phyloP scores from a whole-genome alignment of 371 early-diverging fungal genomes.

The Smittium mucronatum region DNA sequence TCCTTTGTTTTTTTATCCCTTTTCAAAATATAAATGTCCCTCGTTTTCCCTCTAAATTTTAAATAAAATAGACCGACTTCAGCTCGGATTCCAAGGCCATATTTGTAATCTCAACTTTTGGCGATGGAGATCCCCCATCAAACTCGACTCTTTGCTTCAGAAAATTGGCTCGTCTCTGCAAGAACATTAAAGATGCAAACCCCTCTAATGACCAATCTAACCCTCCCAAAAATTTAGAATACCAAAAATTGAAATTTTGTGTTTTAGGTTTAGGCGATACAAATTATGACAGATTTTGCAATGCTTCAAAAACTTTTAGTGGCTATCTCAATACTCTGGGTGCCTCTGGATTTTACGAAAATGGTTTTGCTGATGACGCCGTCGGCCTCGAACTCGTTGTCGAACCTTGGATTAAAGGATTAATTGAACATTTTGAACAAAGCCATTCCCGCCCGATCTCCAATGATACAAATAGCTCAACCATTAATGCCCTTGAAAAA shows the following conservation, averaged over 20 bases:
- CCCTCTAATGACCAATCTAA: conserved; percentile 1
- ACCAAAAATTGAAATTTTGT: conserved; percentile 22
- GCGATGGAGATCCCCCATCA: conserved; percentile 92
- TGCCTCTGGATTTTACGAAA: conserved; percentile 52
- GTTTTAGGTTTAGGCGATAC: conserved; percentile 71
- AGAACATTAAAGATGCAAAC: conserved; percentile 13
- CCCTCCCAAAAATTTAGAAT: conserved; percentile 6
- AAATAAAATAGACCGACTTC: not conserved
- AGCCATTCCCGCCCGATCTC: not conserved
- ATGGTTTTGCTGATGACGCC: conserved; percentile 80
- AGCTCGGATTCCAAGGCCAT: conserved; percentile 26
- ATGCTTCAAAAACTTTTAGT: conserved; percentile 65
- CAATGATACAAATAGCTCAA: not conserved
- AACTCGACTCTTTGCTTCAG: conserved; percentile 80
- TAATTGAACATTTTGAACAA: not conserved
- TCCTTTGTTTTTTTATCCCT: conserved; percentile 3
- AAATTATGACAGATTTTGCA: conserved; percentile 82
- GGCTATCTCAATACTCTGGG: conserved; percentile 59
- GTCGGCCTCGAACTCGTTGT: conserved; percentile 79
- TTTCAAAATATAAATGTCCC: not conserved
- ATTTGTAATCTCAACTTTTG: conserved; percentile 79
- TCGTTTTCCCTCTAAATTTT: not conserved
- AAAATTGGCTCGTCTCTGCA: conserved; percentile 41
- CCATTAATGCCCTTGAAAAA: not conserved
- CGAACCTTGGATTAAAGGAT: conserved; percentile 72